A percentile compares a stretch with the other conserved stretches of the same genome.
These are phyloP conservation scores for Panicum hallii DNA, from an alignment of 202 grass and related monocot genomes.

Conservation along the genomic window DNA sequence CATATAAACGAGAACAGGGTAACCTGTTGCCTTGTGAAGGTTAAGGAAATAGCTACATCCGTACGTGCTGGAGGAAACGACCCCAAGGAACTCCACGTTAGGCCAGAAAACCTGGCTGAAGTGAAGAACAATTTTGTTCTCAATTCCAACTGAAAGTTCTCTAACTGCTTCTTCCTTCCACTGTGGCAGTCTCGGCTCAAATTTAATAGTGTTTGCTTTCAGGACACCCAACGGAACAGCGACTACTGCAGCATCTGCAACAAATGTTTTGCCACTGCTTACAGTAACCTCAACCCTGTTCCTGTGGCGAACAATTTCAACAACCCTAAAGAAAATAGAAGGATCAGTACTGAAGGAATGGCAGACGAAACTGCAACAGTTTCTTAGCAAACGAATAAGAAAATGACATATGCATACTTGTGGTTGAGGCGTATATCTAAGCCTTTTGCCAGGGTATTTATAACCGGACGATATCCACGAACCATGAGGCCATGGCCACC, in stretches of 20 bases:
- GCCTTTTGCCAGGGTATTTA: conserved; percentile 96
- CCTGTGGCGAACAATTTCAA: conserved; percentile 74
- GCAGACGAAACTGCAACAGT: background rate
- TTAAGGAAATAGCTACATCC: conserved; percentile 99
- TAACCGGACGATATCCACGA: conserved; percentile 93
- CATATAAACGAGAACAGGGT: conserved; percentile 97
- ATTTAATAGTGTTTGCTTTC: conserved; percentile 81
- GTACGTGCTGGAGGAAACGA: conserved; percentile 85
- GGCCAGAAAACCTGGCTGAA: conserved; percentile 97
- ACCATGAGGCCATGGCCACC: conserved; percentile 99
- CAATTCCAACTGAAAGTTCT: conserved; percentile 75
- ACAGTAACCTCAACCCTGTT: conserved; percentile 93
- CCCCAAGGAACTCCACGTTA: conserved; percentile 98
- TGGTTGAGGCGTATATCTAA: conserved; percentile 91
- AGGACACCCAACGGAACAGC: conserved; percentile 87
- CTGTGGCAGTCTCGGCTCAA: conserved; percentile 81
- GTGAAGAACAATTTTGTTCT: conserved; percentile 97
- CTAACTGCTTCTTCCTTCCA: conserved; percentile 95
- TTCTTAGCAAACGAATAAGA: background rate
- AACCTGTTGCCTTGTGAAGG: conserved; percentile 94
- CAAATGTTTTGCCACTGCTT: conserved; percentile 84
- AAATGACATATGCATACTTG: conserved; percentile 54
- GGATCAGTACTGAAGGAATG: conserved; percentile 31
- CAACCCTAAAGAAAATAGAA: conserved; percentile 63
- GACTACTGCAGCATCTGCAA: conserved; percentile 82